phyloP scores from a whole-genome alignment of 2,329 filamentous ascomycete species.

The Fusarium sp. region DNA sequence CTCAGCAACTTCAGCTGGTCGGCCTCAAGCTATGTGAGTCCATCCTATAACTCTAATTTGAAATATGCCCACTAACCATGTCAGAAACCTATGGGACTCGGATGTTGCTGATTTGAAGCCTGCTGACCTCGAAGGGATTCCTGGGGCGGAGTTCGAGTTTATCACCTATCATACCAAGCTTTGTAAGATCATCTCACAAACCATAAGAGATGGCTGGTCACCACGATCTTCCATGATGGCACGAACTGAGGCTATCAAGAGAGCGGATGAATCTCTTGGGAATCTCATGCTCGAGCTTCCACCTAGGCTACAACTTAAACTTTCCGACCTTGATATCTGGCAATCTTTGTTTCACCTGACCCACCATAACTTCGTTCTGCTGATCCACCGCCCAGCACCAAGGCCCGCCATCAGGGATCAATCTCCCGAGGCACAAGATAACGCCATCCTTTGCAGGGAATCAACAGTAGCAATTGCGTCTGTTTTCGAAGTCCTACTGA shows the following conservation, averaged over 20 bases:
- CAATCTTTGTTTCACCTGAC: background rate
- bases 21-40: constrained; percentile 11
- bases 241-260: background rate
- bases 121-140: background rate
- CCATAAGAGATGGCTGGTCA: constrained; percentile 1
- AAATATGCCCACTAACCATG: background rate
- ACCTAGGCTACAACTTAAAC: background rate
- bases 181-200: constrained; percentile 11
- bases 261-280: background rate
- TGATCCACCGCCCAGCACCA: constrained; percentile 4
- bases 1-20: background rate
- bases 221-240: background rate
- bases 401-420: background rate
- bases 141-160: background rate
- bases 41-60: fast-evolving
- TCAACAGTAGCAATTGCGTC: background rate
- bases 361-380: background rate
- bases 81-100: background rate
- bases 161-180: background rate
- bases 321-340: background rate
- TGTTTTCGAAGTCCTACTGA: constrained; percentile 1
- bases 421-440: background rate
- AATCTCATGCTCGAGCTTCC: background rate
- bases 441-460: constrained; percentile 7
- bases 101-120: background rate